Conservation (phyloP, 306 rosid species). For the Quillaja saponaria region DNA sequence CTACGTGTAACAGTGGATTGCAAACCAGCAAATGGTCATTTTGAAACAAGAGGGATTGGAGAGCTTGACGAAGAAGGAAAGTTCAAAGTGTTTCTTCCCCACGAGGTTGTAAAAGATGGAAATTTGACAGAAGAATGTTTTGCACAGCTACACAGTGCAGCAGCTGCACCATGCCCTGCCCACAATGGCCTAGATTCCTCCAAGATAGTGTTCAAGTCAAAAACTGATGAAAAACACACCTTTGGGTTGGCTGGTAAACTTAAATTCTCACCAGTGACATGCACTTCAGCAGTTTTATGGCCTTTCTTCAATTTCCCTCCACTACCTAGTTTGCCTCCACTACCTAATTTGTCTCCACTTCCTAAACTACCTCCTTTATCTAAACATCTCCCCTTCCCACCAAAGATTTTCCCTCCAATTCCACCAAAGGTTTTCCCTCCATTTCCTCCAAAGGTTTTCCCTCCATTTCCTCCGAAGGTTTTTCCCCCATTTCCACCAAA, state of each 20-base stretch:
- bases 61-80: conserved; percentile 62
- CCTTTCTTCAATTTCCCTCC: conserved; percentile 47
- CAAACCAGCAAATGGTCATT: conserved; percentile 57
- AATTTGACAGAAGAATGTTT: conserved; percentile 71
- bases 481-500: conserved; percentile 28
- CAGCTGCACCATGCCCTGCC: conserved; percentile 62
- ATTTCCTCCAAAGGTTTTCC: conserved; percentile 34
- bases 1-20: conserved; percentile 71
- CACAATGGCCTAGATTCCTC: conserved; percentile 51
- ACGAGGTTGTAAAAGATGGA: conserved; percentile 53
- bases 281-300: conserved; percentile 70
- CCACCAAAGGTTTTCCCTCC: conserved; percentile 54
- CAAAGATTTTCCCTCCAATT: conserved; percentile 30
- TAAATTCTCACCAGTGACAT: conserved; percentile 65
- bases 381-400: conserved; percentile 13
- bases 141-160: conserved; percentile 78
- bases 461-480: conserved; percentile 28
- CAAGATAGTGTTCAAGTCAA: conserved; percentile 53
- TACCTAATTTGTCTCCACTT: conserved; percentile 11
- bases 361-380: neutral
- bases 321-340: conserved; percentile 35
- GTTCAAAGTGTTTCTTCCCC: conserved; percentile 64
- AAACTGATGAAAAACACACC: conserved; percentile 47
- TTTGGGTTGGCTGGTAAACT: conserved; percentile 52
- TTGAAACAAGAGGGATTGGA: conserved; percentile 61